Evolutionary conservation across 1,284 basidiomycete genomes (phyloP).

Genomic region (Amylostereum chailletii): DNA sequence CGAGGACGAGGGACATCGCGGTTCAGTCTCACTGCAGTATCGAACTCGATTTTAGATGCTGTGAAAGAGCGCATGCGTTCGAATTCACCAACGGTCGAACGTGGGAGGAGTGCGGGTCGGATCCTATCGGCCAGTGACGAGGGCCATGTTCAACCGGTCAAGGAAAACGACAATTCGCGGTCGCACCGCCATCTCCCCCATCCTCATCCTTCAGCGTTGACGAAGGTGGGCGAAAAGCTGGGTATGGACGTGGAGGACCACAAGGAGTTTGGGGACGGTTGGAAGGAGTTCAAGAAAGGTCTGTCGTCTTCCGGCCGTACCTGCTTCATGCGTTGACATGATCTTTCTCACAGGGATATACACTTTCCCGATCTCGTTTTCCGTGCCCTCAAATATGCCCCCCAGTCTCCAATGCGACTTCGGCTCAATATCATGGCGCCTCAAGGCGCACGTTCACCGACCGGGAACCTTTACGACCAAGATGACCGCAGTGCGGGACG

Average conservation of each 20-base stretch:
- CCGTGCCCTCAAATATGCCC: slow-evolving; percentile 75
- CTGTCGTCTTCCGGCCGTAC: slow-evolving; percentile 12
- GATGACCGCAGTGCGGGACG: slow-evolving; percentile 63
- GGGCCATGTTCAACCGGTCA: slow-evolving; percentile 15
- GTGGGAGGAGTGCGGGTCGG: slow-evolving; percentile 9
- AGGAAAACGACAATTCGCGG: slow-evolving; percentile 11
- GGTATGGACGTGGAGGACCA: slow-evolving; percentile 35
- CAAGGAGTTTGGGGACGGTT: slow-evolving; percentile 48
- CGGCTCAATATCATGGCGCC: slow-evolving; percentile 73
- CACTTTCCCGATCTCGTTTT: slow-evolving; percentile 89
- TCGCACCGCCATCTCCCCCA: neutral
- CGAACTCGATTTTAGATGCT: slow-evolving; percentile 27
- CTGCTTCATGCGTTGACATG: neutral
- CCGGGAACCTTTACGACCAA: slow-evolving; percentile 79
- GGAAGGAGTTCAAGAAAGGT: slow-evolving; percentile 92
- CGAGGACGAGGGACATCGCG: slow-evolving; percentile 27
- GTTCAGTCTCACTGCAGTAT: slow-evolving; percentile 28
- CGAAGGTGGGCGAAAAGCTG: slow-evolving; percentile 27
- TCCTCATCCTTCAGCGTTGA: slow-evolving; percentile 11
- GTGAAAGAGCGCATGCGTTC: slow-evolving; percentile 35
- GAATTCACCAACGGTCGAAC: slow-evolving; percentile 23
- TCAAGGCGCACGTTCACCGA: slow-evolving; percentile 80
- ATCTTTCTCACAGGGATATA: slow-evolving; percentile 60
- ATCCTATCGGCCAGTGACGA: slow-evolving; percentile 11
- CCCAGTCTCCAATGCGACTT: slow-evolving; percentile 76